phyloP scores from a whole-genome alignment of 2,329 filamentous ascomycete genomes.

The Aspergillus pseudotamarii region DNA sequence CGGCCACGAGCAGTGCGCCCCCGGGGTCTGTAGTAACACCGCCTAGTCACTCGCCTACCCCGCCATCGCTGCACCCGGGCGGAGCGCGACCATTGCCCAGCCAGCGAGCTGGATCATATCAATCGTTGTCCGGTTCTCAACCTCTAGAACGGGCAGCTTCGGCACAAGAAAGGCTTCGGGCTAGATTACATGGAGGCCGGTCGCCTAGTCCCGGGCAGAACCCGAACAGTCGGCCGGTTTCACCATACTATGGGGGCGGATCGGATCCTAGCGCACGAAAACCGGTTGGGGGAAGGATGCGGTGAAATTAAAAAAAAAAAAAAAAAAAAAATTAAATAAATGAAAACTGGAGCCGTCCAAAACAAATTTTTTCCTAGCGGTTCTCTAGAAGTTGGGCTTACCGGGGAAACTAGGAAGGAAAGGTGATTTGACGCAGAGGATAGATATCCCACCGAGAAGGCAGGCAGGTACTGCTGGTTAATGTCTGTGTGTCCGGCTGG shows the following conservation, averaged over 20 bases:
- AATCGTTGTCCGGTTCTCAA: slow-evolving; percentile 48
- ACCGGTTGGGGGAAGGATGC: slow-evolving; percentile 31
- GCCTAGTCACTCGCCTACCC: slow-evolving; percentile 30
- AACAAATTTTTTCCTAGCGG: too few species aligned
- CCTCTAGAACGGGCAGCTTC: slow-evolving; percentile 35
- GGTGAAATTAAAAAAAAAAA: background rate
- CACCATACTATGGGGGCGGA: slow-evolving; percentile 20
- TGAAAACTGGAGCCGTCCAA: too few species aligned
- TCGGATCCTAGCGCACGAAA: slow-evolving; percentile 36
- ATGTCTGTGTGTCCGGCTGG: slow-evolving; percentile 5
- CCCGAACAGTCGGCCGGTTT: slow-evolving; percentile 17
- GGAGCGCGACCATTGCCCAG: slow-evolving; percentile 67
- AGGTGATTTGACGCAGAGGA: slow-evolving; percentile 1
- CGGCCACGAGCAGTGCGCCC: slow-evolving; percentile 27
- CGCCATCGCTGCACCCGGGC: slow-evolving; percentile 27
- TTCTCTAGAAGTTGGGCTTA: background rate
- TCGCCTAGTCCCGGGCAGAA: slow-evolving; percentile 36
- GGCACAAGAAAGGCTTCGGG: slow-evolving; percentile 81
- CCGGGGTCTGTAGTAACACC: slow-evolving; percentile 23
- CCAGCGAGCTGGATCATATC: slow-evolving; percentile 74
- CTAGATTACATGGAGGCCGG: slow-evolving; percentile 68
- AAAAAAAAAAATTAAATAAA: too few species aligned
- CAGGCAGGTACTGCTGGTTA: slow-evolving; percentile 17
- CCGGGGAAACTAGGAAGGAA: slow-evolving; percentile 1
- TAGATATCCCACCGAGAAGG: background rate